Conservation (phyloP, 2,329 filamentous ascomycete species). For the Aspergillus niger region DNA sequence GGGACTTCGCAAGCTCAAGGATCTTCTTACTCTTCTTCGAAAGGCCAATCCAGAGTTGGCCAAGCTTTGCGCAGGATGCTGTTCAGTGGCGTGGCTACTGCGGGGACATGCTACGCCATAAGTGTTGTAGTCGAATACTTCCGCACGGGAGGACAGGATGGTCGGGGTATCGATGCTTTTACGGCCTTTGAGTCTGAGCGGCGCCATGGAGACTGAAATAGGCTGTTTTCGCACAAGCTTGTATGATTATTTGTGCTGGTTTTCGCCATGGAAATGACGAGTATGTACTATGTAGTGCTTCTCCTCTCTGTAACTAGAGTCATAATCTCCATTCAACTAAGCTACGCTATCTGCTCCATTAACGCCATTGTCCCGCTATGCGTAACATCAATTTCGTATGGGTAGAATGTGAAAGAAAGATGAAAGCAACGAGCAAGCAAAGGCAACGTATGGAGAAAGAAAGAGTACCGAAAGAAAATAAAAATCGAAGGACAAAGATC, state of each 20-base stretch:
- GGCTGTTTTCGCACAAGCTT: background rate
- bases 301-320: background rate
- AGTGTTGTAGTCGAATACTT: constrained; percentile 46
- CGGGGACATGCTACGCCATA: constrained; percentile 44
- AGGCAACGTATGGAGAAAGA: too few relatives aligned
- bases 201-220: constrained; percentile 22
- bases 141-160: constrained; percentile 43
- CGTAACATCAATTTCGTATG: background rate
- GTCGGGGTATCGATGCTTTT: constrained; percentile 41
- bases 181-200: constrained; percentile 43
- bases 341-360: background rate
- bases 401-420: background rate
- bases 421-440: too few relatives aligned
- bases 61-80: constrained; percentile 37
- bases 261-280: too few relatives aligned
- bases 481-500: too few relatives aligned
- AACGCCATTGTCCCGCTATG: background rate
- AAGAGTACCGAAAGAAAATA: too few relatives aligned
- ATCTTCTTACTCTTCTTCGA: background rate
- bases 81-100: constrained; percentile 37
- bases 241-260: background rate
- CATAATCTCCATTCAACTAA: background rate
- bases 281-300: background rate
- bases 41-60: constrained; percentile 18
- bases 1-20: background rate